phyloP scores from a whole-genome alignment of 805 yeast genomes.

The Soucietia sequanensis region DNA sequence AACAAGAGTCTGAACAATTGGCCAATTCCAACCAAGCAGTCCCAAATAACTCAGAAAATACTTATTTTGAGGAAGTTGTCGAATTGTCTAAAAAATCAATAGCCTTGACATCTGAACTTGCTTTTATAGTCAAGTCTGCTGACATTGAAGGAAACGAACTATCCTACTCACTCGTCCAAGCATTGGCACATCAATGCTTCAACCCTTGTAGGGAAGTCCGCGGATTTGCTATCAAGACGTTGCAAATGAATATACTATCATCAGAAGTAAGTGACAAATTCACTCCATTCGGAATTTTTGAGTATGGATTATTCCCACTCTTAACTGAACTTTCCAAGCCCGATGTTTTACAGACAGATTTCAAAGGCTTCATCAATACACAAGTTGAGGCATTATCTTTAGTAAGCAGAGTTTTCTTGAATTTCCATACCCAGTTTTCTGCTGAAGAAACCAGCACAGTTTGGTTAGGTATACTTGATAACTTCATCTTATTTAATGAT shows the following conservation, averaged over 20 bases:
- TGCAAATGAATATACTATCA: conserved; percentile 55
- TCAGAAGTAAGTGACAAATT: conserved; percentile 33
- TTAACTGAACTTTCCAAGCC: conserved; percentile 64
- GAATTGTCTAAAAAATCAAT: conserved; percentile 61
- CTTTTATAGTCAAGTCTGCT: conserved; percentile 31
- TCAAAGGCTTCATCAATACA: conserved; percentile 60
- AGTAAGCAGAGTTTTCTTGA: conserved; percentile 55
- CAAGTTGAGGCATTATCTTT: conserved; percentile 66
- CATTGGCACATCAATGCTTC: conserved; percentile 83
- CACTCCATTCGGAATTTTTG: conserved; percentile 58
- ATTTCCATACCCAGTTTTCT: conserved; percentile 26
- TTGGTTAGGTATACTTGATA: conserved; percentile 38
- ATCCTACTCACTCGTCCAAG: conserved; percentile 69
- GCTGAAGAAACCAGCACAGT: conserved; percentile 20
- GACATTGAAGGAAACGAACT: conserved; percentile 35
- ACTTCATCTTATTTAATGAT: conserved; percentile 26
- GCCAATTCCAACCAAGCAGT: conserved; percentile 43
- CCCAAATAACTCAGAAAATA: conserved; percentile 34
- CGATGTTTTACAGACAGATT: conserved; percentile 57
- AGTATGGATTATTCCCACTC: conserved; percentile 73
- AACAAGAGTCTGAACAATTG: conserved; percentile 55
- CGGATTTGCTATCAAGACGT: conserved; percentile 56
- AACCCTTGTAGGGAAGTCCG: conserved; percentile 84
- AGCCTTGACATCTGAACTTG: conserved; percentile 53
- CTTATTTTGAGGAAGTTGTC: conserved; percentile 53